Conservation (phyloP, 495 filamentous ascomycete genomes). For the Penicillium coffeae region DNA sequence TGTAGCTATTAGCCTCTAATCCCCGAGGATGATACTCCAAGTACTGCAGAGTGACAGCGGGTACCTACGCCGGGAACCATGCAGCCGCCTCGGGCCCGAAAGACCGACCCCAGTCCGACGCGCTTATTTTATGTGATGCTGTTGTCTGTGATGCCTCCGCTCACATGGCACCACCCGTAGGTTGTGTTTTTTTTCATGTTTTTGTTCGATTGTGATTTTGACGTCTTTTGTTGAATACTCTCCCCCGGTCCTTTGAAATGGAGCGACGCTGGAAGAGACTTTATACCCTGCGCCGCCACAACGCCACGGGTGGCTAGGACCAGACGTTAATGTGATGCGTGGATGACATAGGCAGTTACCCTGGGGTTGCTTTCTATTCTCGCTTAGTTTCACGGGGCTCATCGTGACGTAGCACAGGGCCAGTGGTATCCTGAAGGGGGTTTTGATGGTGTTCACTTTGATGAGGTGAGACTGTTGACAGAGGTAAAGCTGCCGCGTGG, state of each 20-base stretch:
- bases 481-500: no score
- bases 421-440: no score
- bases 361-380: no score
- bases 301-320: background rate
- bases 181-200: background rate
- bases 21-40: no score
- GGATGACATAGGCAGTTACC: background rate
- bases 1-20: no score
- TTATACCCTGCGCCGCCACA: background rate
- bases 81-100: no score
- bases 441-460: no score
- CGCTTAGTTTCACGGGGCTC: no score
- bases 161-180: background rate
- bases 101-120: background rate
- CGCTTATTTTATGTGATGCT: background rate
- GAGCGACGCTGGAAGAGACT: background rate
- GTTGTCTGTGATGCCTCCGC: background rate
- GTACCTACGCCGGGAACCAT: background rate
- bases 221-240: constrained; percentile 3
- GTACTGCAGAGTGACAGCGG: no score
- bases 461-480: no score
- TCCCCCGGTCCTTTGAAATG: background rate
- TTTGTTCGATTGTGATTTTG: constrained; percentile 3
- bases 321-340: background rate
- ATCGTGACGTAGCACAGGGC: no score